phyloP scores from a whole-genome alignment of 345 rosid genomes.

The Iberis pinnata region DNA sequence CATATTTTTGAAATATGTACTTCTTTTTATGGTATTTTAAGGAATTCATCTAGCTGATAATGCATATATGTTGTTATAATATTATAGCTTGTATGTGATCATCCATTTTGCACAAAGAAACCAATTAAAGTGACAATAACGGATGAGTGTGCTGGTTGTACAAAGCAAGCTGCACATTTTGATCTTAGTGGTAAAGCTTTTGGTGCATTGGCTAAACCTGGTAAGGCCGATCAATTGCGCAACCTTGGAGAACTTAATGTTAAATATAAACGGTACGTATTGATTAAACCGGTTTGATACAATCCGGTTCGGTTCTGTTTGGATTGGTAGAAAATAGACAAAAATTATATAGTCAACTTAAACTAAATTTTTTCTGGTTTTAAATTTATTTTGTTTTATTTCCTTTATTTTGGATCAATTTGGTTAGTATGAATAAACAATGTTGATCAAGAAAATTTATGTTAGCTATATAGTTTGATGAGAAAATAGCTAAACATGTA shows the following conservation, averaged over 20 bases:
- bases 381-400: too few species aligned
- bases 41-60: too few species aligned
- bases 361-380: too few species aligned
- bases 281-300: not conserved
- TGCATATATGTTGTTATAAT: not conserved
- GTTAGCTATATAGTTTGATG: too few species aligned
- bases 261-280: constrained; percentile 45
- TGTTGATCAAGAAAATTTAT: too few species aligned
- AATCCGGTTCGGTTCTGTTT: too few species aligned
- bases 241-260: constrained; percentile 51
- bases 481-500: too few species aligned
- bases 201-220: constrained; percentile 63
- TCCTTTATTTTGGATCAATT: not conserved
- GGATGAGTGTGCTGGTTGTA: constrained; percentile 62
- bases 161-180: constrained; percentile 48
- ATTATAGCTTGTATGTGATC: constrained; percentile 15
- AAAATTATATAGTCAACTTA: too few species aligned
- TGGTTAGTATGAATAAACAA: not conserved
- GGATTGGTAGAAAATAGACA: too few species aligned
- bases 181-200: constrained; percentile 70
- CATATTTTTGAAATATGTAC: too few species aligned
- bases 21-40: too few species aligned
- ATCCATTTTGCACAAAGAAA: constrained; percentile 56
- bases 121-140: constrained; percentile 58
- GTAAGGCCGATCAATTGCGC: constrained; percentile 49